These are phyloP conservation scores for Aspergillus funiculosus DNA, from an alignment of 495 filamentous ascomycete genomes.

Conservation along the genomic window DNA sequence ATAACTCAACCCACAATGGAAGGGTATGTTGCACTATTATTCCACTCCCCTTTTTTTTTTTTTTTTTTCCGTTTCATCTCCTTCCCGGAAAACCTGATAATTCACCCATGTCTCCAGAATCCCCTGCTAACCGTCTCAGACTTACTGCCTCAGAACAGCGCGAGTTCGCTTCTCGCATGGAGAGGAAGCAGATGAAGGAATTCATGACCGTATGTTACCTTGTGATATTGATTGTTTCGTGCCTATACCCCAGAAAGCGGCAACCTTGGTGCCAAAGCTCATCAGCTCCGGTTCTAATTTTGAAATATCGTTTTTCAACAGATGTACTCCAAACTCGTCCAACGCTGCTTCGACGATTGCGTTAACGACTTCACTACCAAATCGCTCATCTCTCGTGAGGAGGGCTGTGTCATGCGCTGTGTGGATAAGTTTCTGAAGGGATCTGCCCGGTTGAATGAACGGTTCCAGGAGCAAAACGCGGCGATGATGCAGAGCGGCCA, in stretches of 20 bases:
- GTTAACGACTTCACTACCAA: conserved; percentile 98
- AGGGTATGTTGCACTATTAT: too few species aligned
- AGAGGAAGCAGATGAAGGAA: conserved; percentile 96
- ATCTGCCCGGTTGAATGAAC: conserved; percentile 75
- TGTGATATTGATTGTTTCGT: neutral
- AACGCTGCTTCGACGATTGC: conserved; percentile 93
- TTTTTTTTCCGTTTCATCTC: neutral
- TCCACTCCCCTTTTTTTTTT: neutral
- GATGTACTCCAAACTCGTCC: conserved; percentile 96
- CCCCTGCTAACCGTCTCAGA: conserved; percentile 22
- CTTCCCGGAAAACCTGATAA: too few species aligned
- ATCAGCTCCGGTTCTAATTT: neutral
- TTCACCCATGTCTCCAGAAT: neutral
- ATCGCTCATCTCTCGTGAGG: conserved; percentile 76
- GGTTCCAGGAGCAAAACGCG: conserved; percentile 92
- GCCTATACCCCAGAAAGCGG: too few species aligned
- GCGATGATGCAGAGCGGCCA: conserved; percentile 72
- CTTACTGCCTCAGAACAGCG: conserved; percentile 81
- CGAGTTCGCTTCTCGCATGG: conserved; percentile 86
- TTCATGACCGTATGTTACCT: conserved; percentile 77
- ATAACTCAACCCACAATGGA: conserved; percentile 35
- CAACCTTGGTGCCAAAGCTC: too few species aligned
- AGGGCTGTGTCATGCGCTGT: conserved; percentile 85
- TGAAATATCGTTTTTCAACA: conserved; percentile 36
- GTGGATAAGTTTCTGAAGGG: conserved; percentile 92